Evolutionary conservation across 129 eudicot genomes (phyloP), one percentile per base, ranked within the genome.

Genomic region (Heracleum sosnowskyi): DNA sequence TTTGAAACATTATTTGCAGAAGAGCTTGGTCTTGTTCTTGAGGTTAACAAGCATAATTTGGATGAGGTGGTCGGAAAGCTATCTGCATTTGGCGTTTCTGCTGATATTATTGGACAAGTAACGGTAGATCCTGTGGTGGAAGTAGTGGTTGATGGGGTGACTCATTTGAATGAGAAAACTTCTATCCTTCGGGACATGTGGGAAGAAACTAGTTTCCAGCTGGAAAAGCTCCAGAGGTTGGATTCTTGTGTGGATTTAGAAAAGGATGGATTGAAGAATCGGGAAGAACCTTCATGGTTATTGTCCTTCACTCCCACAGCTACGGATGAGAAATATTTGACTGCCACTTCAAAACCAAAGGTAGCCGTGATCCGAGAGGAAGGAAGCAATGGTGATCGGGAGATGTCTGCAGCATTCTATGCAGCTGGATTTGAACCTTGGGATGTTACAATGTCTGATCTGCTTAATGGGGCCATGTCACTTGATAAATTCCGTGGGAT

Each of bases 351-450:
- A 18, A 90, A 95, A 77, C 99, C 97, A 40, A 91, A 86, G 78
- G 96, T 90, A 75, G 97, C 97, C 8, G 88, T 95, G 75, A 86
- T 95, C 76, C 87, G 99, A n/a, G 99, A 92, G 66, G 97, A 89
- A 83, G 99, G 97, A 74, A 96, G 99, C 79, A 90, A 90, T 34
- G 99, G 99, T 15, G 99, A 95, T 78, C 80, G 94, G 46, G 97
- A 92, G 35, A 92, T 92, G 96, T 89, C 99, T 5, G 99, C 99
- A 2, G 97, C 97, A 10, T 95, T 95, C 63, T 83, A 66, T 53
- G 83, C 87, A 22, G 86, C 97, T 7, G 97, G 97, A 18, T 90
- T 90, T 64, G 96, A 90, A 40, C 96, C 97, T 18, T 88, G 97
- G 96, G 97, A 92, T 77, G 79, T 92, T 68, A 57, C 93, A 28